Base-by-base conservation (phyloP, 345 rosid species). In the Aegle marmelos region DNA sequence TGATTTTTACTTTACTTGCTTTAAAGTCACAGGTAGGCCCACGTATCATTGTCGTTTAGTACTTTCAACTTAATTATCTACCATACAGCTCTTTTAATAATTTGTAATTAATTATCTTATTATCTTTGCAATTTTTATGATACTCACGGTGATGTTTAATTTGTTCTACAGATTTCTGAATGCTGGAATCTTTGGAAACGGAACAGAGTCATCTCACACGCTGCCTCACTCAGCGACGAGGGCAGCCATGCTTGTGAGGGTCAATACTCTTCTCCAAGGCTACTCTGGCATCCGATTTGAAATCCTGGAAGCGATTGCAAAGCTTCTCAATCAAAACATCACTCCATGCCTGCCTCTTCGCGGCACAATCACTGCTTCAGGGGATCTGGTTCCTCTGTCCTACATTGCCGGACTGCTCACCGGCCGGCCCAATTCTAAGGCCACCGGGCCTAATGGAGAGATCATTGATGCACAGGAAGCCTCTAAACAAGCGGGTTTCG, bases 271-370 rank as follows among this genome's bases (percentile, higher is more conserved):
- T 28, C 88, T 92, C 79, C 92, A 88, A 78, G 94, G 96, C 24
- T 92, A 90, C 82, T 92, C 94, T 0, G 94, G 94, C 22, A 91
- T 91, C 76, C 82, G 96, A 34, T 91, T 91, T 5, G 91, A 91
- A 70, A 89, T 91, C 70, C 80, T 91, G 34, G 96, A 91, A 76
- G 90, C 96, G 30, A 86, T 91, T 41, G 77, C 96, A 37, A 89
- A 81, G 82, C 84, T 90, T 25, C 90, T 92, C 19, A 90, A 92
- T 81, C 68, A 80, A 76, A 85, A 92, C 85, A 81, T 92, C 82
- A 90, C 91, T 71, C 96, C 94, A 1, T 88, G 91, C 74, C 76
- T 92, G 70, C 96, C 96, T 24, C 91, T 89, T n/a, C 92, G 94
- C 21, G 96, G 94, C 57, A 87, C 92, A 50, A 89, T 92, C 74